Conservation (phyloP, 2,329 filamentous ascomycete species). For the Neopestalotiopsis sp. region DNA sequence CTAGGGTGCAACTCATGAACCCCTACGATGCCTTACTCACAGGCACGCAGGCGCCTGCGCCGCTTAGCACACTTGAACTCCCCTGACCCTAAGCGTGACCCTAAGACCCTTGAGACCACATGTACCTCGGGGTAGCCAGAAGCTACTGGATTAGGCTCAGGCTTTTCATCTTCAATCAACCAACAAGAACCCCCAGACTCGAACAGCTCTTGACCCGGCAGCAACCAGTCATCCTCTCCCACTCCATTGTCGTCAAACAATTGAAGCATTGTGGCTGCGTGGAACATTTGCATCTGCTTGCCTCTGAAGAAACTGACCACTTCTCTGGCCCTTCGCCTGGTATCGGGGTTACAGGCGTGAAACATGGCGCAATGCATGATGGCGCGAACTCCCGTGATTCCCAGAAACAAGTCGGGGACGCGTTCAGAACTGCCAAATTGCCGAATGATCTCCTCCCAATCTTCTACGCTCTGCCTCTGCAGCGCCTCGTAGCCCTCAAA, state of each 20-base stretch:
- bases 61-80: too few relatives aligned
- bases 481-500: constrained; percentile 4
- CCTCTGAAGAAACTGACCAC: not conserved
- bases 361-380: not conserved
- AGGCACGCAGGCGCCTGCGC: too few relatives aligned
- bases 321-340: not conserved
- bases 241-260: not conserved
- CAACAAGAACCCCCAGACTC: not conserved
- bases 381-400: not conserved
- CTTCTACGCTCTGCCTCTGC: not conserved
- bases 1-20: too few relatives aligned
- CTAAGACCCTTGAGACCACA: not conserved
- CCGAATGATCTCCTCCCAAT: not conserved
- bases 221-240: not conserved
- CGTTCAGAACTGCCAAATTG: not conserved
- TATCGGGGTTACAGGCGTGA: not conserved
- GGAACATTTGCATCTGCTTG: constrained; percentile 1
- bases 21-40: too few relatives aligned
- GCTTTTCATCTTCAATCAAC: not conserved
- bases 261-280: not conserved
- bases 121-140: not conserved
- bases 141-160: not conserved
- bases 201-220: not conserved
- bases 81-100: not conserved
- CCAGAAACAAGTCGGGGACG: not conserved